Conservation (phyloP, 129 eudicot genomes). For the Centaurea solstitialis region DNA sequence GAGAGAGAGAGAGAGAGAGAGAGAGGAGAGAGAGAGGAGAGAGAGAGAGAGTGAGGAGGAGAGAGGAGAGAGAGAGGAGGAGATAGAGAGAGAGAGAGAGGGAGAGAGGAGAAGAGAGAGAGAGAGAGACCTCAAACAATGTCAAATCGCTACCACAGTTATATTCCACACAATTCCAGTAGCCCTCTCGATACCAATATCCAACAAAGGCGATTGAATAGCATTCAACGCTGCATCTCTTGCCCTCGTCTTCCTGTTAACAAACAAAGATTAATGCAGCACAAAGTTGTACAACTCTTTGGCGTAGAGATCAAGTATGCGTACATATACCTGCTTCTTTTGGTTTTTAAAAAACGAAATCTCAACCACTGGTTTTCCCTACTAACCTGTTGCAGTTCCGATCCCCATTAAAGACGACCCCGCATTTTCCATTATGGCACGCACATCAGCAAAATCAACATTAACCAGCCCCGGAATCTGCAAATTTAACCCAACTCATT, state of each 20-base stretch:
- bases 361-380: no score
- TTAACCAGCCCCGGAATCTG: conserved; percentile 97
- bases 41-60: no score
- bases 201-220: conserved; percentile 91
- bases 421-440: conserved; percentile 94
- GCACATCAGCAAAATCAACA: conserved; percentile 99
- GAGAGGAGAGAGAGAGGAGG: no score
- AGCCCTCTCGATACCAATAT: conserved; percentile 97
- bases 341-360: no score
- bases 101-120: no score
- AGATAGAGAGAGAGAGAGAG: no score
- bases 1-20: no score
- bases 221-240: conserved; percentile 98
- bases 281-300: no score
- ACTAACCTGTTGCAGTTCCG: conserved; percentile 89
- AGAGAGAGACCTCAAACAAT: conserved; percentile 67
- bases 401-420: conserved; percentile 98
- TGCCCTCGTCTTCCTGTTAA: conserved; percentile 87
- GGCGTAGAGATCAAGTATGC: no score
- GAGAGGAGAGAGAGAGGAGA: no score
- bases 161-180: conserved; percentile 99
- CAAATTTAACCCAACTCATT: conserved; percentile 4
- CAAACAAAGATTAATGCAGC: neutral
- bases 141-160: conserved; percentile 88
- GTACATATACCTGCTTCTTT: no score